Evolutionary conservation across 345 rosid genomes (phyloP), one percentile per base, ranked within the genome.

Genomic region (Citropsis articulata): DNA sequence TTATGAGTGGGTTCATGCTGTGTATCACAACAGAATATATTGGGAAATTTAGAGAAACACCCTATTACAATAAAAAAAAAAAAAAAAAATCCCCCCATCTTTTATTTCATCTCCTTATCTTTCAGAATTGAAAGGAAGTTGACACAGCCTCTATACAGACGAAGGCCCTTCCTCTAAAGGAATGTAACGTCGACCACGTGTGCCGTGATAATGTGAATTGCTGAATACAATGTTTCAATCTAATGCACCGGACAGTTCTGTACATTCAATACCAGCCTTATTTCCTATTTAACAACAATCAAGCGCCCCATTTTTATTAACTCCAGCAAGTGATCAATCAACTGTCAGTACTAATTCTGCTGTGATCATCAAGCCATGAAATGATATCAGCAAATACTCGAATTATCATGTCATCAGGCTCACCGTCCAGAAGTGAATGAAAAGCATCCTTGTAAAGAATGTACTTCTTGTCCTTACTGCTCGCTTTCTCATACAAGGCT

Each of bases 371-470:
- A 25, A 96, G 95, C 99, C 99, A 96, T 4, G 86, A 83, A 81
- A 90, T 79, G 36, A 94, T 90, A 81, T 96, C 98, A 4, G 66
- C 73, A 18, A 94, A 82, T 82, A 92, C 98, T 71, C 80, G 90
- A 25, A 83, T 79, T 63, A 93, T 91, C 83, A 63, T 76, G 27
- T 94, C 98, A 77, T 96, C 99, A 9, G 99, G 89, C 80, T 96
- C 99, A 0, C 99, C 99, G 81, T 89, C 98, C 0, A 94, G 90
- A 48, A 96, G 90, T 63, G 95, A 70, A 85, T 96, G 99, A 77
- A 72, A 83, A 25, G 92, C 90, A 78, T 90, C 92, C 66, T 89
- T 77, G 66, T 92, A 94, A 57, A 92, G 81, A 77, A 83, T 84
- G 62, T 91, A 82, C 75, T 83, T 90, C 87, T 96, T 96, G 92